These are phyloP conservation scores for Cercophora samala DNA, from an alignment of 495 filamentous ascomycete genomes.

Conservation along the genomic window DNA sequence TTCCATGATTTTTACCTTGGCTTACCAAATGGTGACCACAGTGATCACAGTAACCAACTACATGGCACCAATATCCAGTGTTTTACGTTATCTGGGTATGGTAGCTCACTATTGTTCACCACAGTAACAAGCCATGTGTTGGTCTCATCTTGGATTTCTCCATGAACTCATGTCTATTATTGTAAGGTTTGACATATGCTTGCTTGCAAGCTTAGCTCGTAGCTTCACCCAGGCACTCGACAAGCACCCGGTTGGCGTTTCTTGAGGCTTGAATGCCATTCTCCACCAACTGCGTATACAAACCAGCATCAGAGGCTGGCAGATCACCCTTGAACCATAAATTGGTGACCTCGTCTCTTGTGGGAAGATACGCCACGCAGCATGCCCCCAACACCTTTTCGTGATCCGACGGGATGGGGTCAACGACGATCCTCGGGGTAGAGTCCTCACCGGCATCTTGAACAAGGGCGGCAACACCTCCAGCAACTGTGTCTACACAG, in stretches of 20 bases:
- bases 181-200: neutral
- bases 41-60: neutral
- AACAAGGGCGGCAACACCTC: slow-evolving; percentile 83
- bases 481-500: slow-evolving; percentile 84
- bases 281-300: slow-evolving; percentile 43
- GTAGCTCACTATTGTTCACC: too few relatives aligned
- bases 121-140: neutral
- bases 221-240: slow-evolving; percentile 39
- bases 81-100: neutral
- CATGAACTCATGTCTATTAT: neutral
- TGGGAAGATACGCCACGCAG: slow-evolving; percentile 85
- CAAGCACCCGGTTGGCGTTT: slow-evolving; percentile 42
- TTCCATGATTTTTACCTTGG: neutral
- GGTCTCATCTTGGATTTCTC: neutral
- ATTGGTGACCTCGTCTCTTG: slow-evolving; percentile 86
- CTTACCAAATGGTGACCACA: neutral
- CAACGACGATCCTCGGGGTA: slow-evolving; percentile 61
- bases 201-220: neutral
- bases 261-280: slow-evolving; percentile 43
- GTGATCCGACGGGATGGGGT: slow-evolving; percentile 81
- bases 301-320: slow-evolving; percentile 37
- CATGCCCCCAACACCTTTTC: slow-evolving; percentile 72
- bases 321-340: slow-evolving; percentile 82
- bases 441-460: slow-evolving; percentile 34
- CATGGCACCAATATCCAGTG: neutral